Evolutionary conservation across 768 basidiomycete genomes (phyloP).

Genomic region (Xanthoconium purpureum): DNA sequence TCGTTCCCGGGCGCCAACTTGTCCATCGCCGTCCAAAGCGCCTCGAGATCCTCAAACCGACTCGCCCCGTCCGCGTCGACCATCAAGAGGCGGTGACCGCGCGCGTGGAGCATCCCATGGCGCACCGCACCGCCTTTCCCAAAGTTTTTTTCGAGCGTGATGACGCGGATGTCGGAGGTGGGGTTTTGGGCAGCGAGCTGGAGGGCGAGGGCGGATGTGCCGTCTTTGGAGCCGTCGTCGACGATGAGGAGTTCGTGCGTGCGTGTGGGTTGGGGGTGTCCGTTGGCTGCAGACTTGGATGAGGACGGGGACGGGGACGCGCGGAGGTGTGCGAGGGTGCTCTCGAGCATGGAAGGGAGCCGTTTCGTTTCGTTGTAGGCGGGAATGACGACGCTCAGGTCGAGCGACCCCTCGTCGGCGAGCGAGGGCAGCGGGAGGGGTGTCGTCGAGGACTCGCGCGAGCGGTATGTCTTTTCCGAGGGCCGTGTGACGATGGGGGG

Average conservation of each 20-base stretch:
- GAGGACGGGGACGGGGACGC: slow-evolving; percentile 21
- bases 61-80: slow-evolving; percentile 96
- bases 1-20: slow-evolving; percentile 44
- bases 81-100: slow-evolving; percentile 79
- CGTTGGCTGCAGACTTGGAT: not conserved
- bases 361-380: slow-evolving; percentile 90
- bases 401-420: slow-evolving; percentile 55
- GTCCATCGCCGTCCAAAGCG: slow-evolving; percentile 77
- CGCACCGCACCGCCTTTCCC: slow-evolving; percentile 94
- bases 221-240: slow-evolving; percentile 86
- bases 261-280: slow-evolving; percentile 35
- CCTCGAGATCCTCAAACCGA: slow-evolving; percentile 77
- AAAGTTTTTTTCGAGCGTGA: slow-evolving; percentile 73
- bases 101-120: slow-evolving; percentile 83
- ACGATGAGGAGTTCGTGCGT: slow-evolving; percentile 83
- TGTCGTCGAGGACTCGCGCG: slow-evolving; percentile 49
- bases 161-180: slow-evolving; percentile 66
- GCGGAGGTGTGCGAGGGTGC: slow-evolving; percentile 64
- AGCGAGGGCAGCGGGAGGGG: slow-evolving; percentile 56
- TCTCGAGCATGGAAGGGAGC: slow-evolving; percentile 78
- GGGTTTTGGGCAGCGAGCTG: slow-evolving; percentile 56
- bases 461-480: slow-evolving; percentile 70
- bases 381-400: slow-evolving; percentile 81
- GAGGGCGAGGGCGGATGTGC: slow-evolving; percentile 64
- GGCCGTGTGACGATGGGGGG: slow-evolving; percentile 55